Percentiles rank a stretch among this genome's conserved stretches.
These are phyloP conservation scores for Penicillium chermesinum DNA, from an alignment of 495 filamentous ascomycete genomes.

Conservation along the genomic window DNA sequence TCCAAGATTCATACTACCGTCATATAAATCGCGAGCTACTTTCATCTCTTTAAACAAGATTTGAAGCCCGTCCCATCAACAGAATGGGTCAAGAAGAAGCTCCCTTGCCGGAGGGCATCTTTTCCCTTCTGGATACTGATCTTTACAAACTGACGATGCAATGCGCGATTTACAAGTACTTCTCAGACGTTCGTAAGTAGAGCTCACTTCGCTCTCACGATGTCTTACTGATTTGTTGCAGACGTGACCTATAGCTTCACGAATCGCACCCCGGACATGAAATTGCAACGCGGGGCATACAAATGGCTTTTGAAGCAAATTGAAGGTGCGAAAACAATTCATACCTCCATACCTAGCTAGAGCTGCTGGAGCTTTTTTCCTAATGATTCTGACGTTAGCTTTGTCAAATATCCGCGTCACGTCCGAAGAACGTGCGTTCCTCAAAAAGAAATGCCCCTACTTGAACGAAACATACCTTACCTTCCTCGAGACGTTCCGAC, in stretches of 20 bases:
- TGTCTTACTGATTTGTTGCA: conserved; percentile 25
- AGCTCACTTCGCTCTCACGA: neutral
- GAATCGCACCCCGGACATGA: conserved; percentile 91
- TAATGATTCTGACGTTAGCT: conserved; percentile 39
- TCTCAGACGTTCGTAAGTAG: conserved; percentile 66
- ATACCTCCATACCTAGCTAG: too few relatives aligned
- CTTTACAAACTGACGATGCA: conserved; percentile 99
- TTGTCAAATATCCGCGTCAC: conserved; percentile 74
- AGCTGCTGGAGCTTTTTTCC: too few relatives aligned
- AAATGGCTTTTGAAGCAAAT: conserved; percentile 82
- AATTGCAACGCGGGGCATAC: conserved; percentile 75
- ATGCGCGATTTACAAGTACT: conserved; percentile 88
- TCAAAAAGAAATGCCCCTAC: conserved; percentile 77
- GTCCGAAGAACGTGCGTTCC: conserved; percentile 69
- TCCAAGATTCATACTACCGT: too few relatives aligned
- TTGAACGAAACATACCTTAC: conserved; percentile 69
- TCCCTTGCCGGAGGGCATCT: conserved; percentile 61
- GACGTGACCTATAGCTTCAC: conserved; percentile 88
- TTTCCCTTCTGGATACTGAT: conserved; percentile 93
- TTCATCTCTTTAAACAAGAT: too few relatives aligned
- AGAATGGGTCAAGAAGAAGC: conserved; percentile 30
- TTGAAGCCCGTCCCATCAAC: conserved; percentile 1
- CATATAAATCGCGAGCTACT: too few relatives aligned
- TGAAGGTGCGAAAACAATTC: too few relatives aligned
- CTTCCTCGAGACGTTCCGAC: conserved; percentile 74